Conservation (phyloP, 257 asterid genomes). For the Buddleja alternifolia region DNA sequence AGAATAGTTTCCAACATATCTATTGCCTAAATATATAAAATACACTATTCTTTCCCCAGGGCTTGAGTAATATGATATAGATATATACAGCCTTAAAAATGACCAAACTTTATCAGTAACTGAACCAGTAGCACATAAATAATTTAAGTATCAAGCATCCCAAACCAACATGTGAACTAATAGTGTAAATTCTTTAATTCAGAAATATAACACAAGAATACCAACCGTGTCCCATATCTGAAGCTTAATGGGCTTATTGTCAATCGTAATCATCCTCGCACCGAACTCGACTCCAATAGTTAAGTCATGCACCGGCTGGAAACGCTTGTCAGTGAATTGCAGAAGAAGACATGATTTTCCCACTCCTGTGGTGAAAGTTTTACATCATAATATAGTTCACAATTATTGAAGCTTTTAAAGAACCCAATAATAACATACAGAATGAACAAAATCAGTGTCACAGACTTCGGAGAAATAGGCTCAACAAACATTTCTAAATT, state of each 20-base stretch:
- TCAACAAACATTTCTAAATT: too few species aligned
- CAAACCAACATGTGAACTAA: constrained; percentile 1
- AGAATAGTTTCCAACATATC: background rate
- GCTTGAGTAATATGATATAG: background rate
- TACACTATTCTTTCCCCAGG: background rate
- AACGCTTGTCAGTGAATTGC: constrained; percentile 65
- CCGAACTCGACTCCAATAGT: constrained; percentile 69
- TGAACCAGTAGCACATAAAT: constrained; percentile 1
- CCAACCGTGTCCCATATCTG: constrained; percentile 66
- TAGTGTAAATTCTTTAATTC: background rate
- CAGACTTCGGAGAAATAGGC: background rate
- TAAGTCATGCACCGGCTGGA: constrained; percentile 70
- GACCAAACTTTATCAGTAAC: constrained; percentile 15
- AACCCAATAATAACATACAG: background rate
- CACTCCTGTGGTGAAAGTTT: constrained; percentile 44
- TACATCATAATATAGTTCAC: background rate
- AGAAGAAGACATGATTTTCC: constrained; percentile 66
- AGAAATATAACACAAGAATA: constrained; percentile 8
- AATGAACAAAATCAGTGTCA: background rate
- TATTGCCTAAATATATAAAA: background rate
- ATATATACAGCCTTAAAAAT: background rate
- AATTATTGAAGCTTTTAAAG: background rate
- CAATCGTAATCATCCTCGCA: constrained; percentile 60
- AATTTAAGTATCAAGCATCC: background rate
- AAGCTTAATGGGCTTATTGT: constrained; percentile 59